Conservation (phyloP, 495 filamentous ascomycete species). For the Cercophora samala region DNA sequence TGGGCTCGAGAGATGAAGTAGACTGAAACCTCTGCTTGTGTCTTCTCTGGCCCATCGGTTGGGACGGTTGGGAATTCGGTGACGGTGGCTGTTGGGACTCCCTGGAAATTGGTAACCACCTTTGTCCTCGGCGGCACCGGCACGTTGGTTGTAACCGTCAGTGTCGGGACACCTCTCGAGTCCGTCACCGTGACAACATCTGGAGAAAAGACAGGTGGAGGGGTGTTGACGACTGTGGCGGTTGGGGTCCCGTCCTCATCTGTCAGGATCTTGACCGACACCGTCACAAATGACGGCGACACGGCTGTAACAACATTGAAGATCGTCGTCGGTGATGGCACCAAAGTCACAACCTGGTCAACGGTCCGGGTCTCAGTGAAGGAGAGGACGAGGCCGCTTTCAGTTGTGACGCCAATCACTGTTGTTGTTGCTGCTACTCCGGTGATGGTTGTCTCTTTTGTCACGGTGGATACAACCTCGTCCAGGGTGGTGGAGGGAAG, state of each 20-base stretch:
- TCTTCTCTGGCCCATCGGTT: constrained; percentile 5
- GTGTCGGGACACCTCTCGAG: constrained; percentile 25
- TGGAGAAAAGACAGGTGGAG: constrained; percentile 26
- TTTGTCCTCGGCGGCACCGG: constrained; percentile 23
- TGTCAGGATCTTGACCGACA: constrained; percentile 22
- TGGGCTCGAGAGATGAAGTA: constrained; percentile 26
- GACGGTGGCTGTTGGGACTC: constrained; percentile 31
- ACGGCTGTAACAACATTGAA: constrained; percentile 6
- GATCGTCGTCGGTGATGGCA: constrained; percentile 17
- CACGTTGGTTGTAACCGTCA: constrained; percentile 28
- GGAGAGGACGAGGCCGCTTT: constrained; percentile 1
- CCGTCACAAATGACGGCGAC: constrained; percentile 22
- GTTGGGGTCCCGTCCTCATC: constrained; percentile 24
- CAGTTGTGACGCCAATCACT: background rate
- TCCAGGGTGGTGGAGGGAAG: background rate
- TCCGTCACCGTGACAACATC: constrained; percentile 28
- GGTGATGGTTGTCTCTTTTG: constrained; percentile 11
- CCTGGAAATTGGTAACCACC: constrained; percentile 26
- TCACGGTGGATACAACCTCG: constrained; percentile 7
- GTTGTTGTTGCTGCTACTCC: constrained; percentile 6
- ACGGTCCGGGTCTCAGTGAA: constrained; percentile 11
- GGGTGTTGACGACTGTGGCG: constrained; percentile 29
- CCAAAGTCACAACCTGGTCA: constrained; percentile 11
- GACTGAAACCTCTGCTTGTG: constrained; percentile 14
- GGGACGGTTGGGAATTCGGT: constrained; percentile 29